phyloP scores from a whole-genome alignment of 2,329 filamentous ascomycete species.

The Mycocentrospora acerina region DNA sequence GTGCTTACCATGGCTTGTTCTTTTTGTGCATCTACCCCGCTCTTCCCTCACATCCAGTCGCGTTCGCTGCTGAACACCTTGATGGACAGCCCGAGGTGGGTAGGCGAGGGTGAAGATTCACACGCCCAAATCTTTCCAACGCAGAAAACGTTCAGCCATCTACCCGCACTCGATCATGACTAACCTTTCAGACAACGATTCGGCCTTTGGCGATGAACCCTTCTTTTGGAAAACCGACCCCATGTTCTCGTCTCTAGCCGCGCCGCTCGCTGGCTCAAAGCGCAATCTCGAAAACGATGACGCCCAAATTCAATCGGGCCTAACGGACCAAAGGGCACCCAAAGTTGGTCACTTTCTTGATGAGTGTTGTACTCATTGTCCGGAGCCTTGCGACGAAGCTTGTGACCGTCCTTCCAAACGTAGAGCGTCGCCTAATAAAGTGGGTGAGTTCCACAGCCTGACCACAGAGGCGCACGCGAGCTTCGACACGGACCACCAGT shows the following conservation, averaged over 20 bases:
- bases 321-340: slow-evolving; percentile 18
- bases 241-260: slow-evolving; percentile 27
- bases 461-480: slow-evolving; percentile 14
- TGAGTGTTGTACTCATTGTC: slow-evolving; percentile 32
- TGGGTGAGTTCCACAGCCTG: slow-evolving; percentile 32
- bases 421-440: slow-evolving; percentile 32
- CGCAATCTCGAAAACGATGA: slow-evolving; percentile 25
- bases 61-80: not conserved
- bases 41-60: not conserved
- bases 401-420: slow-evolving; percentile 32
- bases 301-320: slow-evolving; percentile 8
- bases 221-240: slow-evolving; percentile 22
- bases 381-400: slow-evolving; percentile 16
- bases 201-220: slow-evolving; percentile 35
- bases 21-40: not conserved
- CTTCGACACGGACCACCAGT: slow-evolving; percentile 30
- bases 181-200: slow-evolving; percentile 34
- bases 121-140: no score
- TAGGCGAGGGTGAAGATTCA: no score
- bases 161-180: slow-evolving; percentile 25
- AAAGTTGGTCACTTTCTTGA: slow-evolving; percentile 30
- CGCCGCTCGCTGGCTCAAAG: slow-evolving; percentile 36
- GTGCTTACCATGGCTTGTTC: not conserved
- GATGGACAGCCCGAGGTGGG: not conserved
- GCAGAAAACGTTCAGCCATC: slow-evolving; percentile 1